phyloP scores from a whole-genome alignment of 768 basidiomycete genomes.

The Clavaria fumosa region DNA sequence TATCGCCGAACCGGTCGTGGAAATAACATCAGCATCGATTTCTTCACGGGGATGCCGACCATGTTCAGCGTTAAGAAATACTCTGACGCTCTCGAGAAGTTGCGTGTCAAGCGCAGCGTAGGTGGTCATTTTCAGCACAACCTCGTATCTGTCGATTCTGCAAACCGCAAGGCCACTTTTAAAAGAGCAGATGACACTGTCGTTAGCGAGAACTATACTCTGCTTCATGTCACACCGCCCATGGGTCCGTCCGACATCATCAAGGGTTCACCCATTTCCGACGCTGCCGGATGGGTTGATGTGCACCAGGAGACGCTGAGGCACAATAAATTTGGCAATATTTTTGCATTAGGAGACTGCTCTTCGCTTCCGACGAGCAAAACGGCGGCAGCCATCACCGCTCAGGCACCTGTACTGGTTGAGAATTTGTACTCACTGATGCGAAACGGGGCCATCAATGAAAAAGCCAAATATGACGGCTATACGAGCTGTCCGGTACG shows the following conservation, averaged over 20 bases:
- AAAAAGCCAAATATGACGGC: constrained; percentile 62
- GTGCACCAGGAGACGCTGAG: constrained; percentile 71
- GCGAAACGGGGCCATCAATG: constrained; percentile 52
- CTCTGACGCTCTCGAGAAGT: constrained; percentile 65
- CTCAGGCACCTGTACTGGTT: constrained; percentile 78
- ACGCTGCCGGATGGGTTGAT: constrained; percentile 78
- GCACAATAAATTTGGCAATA: constrained; percentile 69
- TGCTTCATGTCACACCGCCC: constrained; percentile 80
- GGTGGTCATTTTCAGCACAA: constrained; percentile 75
- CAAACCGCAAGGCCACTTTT: constrained; percentile 73
- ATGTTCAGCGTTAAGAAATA: constrained; percentile 99
- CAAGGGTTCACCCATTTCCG: constrained; percentile 62
- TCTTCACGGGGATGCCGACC: constrained; percentile 81
- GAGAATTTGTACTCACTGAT: constrained; percentile 75
- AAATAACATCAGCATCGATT: constrained; percentile 49
- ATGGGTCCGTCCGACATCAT: constrained; percentile 81
- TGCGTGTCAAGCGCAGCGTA: constrained; percentile 68
- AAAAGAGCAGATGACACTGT: constrained; percentile 57
- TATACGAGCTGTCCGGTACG: constrained; percentile 77
- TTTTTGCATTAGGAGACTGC: constrained; percentile 88
- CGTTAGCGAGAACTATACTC: constrained; percentile 60
- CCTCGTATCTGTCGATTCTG: constrained; percentile 55
- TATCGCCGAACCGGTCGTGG: constrained; percentile 45
- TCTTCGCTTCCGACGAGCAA: constrained; percentile 89
- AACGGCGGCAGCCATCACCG: constrained; percentile 88